Evolutionary conservation across 768 basidiomycete genomes (phyloP), one percentile per base, ranked within the genome.

Genomic region (Amanita inopinata): DNA sequence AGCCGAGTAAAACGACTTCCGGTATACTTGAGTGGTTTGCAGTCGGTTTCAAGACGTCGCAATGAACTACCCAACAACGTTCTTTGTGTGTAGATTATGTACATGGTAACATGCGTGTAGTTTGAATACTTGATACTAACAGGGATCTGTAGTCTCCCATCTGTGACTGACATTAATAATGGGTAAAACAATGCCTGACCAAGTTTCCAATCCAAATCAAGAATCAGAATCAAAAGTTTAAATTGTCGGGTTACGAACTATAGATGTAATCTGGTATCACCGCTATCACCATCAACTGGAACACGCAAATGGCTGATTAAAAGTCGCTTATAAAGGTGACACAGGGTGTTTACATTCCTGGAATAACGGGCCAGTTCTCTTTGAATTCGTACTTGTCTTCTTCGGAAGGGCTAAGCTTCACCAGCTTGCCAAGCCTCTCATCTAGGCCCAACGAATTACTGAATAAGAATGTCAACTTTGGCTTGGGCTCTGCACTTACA

Each of bases 311-410:
- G 25, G 10, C 15, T 33, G 33, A 24, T 11, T 31, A 14, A 17
- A 12, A 3, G 10, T n/a, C 17, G n/a, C 12, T n/a, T 25, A 25
- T 24, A 27, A 5, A 8, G 4, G 20, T 10, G 14, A 1, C 12
- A 33, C 14, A 15, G 22, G 3, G 14, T 11, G 22, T 11, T 37
- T 14, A 44, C 34, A 37, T 34, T 3, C 27, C 34, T n/a, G 43
- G 35, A 27, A 37, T 44, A 28, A 22, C 11, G n/a, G 73, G 72
- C 72, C 71, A 70, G 51, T 83, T 85, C 51, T 68, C 71, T 53
- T 72, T 63, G 66, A 78, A 91, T 33, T 76, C 64, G 51, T 88
- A 94, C 19, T 63, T 60, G 43, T 94, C 91, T 61, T 93, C 91
- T 28, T 75, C 78, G 1, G 78, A 61, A 5, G 87, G 84, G 3